Conservation (phyloP, 2,329 filamentous ascomycete genomes). For the Neopestalotiopsis sp. region DNA sequence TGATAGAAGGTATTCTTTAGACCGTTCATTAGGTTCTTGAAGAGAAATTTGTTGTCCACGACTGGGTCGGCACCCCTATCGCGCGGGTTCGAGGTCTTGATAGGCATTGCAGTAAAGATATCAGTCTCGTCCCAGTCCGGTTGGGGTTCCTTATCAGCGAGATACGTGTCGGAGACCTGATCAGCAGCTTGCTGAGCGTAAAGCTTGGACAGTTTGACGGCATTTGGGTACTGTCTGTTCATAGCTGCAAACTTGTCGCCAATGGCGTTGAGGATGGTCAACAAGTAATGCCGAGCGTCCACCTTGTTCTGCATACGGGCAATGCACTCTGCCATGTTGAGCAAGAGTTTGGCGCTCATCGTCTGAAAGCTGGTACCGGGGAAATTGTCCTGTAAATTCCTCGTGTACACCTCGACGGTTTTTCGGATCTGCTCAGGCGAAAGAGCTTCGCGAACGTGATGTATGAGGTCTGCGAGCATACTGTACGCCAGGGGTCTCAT, state of each 20-base stretch:
- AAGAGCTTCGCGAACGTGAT: conserved; percentile 92
- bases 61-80: conserved; percentile 91
- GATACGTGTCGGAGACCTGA: conserved; percentile 73
- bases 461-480: conserved; percentile 97
- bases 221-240: conserved; percentile 95
- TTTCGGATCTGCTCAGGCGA: conserved; percentile 89
- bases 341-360: conserved; percentile 95
- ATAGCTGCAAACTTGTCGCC: conserved; percentile 98
- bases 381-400: conserved; percentile 92
- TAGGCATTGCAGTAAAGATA: conserved; percentile 94
- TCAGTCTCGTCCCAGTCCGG: conserved; percentile 99
- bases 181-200: conserved; percentile 73
- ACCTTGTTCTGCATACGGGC: conserved; percentile 91
- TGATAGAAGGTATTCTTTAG: conserved; percentile 97
- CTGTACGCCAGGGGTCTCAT: conserved; percentile 96
- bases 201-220: conserved; percentile 86
- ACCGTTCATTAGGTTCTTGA: conserved; percentile 94
- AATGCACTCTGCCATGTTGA: conserved; percentile 99
- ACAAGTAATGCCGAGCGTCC: conserved; percentile 92
- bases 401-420: conserved; percentile 96
- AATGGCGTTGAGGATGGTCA: conserved; percentile 97
- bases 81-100: conserved; percentile 90
- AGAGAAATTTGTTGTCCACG: conserved; percentile 95
- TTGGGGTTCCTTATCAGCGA: conserved; percentile 78
- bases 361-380: conserved; percentile 99